Percentiles rank a stretch among this genome's conserved stretches.
Conservation (phyloP, 192 early-diverging fungal genomes). For the Phlyctochytrium bullatum region DNA sequence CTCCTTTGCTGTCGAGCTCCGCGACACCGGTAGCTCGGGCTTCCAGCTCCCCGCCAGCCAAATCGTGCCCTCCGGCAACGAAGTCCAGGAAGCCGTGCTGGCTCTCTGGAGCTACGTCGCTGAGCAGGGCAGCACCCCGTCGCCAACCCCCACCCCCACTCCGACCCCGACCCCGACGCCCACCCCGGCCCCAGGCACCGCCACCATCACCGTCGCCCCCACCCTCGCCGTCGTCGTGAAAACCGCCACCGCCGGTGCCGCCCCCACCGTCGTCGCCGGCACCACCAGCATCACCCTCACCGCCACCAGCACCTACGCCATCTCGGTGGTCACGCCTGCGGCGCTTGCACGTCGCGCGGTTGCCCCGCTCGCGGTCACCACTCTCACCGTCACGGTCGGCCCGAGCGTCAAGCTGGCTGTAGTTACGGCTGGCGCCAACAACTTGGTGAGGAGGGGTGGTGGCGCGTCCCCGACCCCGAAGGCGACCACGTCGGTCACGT, state of each 20-base stretch:
- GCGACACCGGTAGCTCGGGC: conserved; percentile 11
- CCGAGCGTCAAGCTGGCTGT: not conserved
- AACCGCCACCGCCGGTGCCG: not conserved
- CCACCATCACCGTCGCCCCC: not conserved
- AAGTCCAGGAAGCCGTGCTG: conserved; percentile 20
- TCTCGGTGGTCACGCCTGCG: not conserved
- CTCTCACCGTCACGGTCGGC: not conserved
- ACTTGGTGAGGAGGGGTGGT: too few relatives aligned
- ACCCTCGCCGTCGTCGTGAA: not conserved
- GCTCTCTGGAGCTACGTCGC: conserved; percentile 24
- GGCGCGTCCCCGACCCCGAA: too few relatives aligned
- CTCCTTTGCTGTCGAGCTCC: conserved; percentile 28
- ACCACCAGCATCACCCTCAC: conserved; percentile 1
- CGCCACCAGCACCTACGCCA: not conserved
- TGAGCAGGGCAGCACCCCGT: too few relatives aligned
- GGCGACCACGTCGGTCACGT: not conserved
- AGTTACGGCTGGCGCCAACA: too few relatives aligned
- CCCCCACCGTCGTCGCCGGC: not conserved
- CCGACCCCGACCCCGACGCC: not conserved
- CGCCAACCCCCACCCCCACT: not conserved
- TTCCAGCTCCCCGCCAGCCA: conserved; percentile 25
- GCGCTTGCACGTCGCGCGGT: too few relatives aligned
- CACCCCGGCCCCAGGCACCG: conserved; percentile 6
- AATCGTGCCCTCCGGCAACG: conserved; percentile 24
- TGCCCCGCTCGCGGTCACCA: too few relatives aligned